phyloP scores from a whole-genome alignment of 2,329 filamentous ascomycete genomes.

The Eutypella sp. region DNA sequence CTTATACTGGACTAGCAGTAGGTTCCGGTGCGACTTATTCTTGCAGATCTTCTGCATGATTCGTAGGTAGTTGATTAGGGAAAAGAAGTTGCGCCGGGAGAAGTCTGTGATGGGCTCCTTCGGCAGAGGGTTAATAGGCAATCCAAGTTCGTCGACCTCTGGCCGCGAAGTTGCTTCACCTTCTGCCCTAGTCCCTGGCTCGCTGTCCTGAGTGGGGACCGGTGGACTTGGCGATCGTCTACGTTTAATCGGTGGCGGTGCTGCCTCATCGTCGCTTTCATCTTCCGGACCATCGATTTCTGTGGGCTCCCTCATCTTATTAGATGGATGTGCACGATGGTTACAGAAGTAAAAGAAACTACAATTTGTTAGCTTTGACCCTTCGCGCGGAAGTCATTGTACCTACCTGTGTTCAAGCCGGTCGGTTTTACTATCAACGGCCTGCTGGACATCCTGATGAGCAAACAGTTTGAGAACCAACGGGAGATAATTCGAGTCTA shows the following conservation, averaged over 20 bases:
- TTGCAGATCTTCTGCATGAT: slow-evolving; percentile 98
- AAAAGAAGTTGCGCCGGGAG: slow-evolving; percentile 92
- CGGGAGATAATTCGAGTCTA: slow-evolving; percentile 94
- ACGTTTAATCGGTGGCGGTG: slow-evolving; percentile 74
- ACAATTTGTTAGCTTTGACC: slow-evolving; percentile 14
- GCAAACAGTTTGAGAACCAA: slow-evolving; percentile 90
- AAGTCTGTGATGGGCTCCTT: slow-evolving; percentile 78
- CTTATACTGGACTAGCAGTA: slow-evolving; percentile 93
- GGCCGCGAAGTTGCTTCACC: slow-evolving; percentile 38
- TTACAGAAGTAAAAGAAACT: slow-evolving; percentile 94
- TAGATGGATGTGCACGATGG: slow-evolving; percentile 24
- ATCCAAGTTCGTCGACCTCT: slow-evolving; percentile 82
- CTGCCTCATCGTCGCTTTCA: slow-evolving; percentile 70
- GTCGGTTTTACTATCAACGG: slow-evolving; percentile 81
- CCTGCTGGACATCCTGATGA: slow-evolving; percentile 86
- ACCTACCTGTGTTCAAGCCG: slow-evolving; percentile 72
- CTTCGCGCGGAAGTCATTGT: background rate
- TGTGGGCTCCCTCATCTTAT: slow-evolving; percentile 23
- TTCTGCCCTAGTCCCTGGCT: slow-evolving; percentile 25
- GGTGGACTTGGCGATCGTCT: slow-evolving; percentile 39
- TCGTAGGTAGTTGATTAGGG: slow-evolving; percentile 88
- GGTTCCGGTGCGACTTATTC: slow-evolving; percentile 87
- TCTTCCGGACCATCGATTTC: slow-evolving; percentile 34
- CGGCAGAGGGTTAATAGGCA: slow-evolving; percentile 67
- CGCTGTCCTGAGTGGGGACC: slow-evolving; percentile 20